phyloP scores from a whole-genome alignment of 768 basidiomycete species.

The Tricholoma furcatifolium region DNA sequence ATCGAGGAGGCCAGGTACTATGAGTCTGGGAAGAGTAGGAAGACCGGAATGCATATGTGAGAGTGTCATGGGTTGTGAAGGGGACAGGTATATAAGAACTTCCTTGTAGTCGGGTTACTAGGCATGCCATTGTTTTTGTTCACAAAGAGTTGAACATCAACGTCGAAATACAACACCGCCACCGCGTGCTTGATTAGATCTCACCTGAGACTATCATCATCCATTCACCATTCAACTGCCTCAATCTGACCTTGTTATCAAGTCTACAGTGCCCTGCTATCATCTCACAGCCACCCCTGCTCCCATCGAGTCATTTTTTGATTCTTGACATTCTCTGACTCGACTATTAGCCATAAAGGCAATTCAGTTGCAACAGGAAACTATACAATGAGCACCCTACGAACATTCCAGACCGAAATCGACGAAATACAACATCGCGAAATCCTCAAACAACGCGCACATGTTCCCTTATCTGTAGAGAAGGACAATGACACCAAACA shows the following conservation, averaged over 20 bases:
- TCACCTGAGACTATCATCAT: neutral
- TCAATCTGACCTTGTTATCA: neutral
- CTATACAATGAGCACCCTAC: constrained; percentile 48
- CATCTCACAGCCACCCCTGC: constrained; percentile 1
- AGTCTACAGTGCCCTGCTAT: neutral
- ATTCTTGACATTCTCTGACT: constrained; percentile 20
- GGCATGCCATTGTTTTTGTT: constrained; percentile 7
- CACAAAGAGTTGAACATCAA: neutral
- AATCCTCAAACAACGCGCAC: constrained; percentile 57
- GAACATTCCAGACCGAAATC: constrained; percentile 73
- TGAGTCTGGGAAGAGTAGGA: constrained; percentile 16
- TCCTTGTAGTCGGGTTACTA: constrained; percentile 19
- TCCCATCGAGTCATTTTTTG: constrained; percentile 8
- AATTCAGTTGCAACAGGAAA: constrained; percentile 5
- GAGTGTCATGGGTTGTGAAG: neutral
- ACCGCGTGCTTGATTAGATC: constrained; percentile 17
- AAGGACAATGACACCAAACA: constrained; percentile 30
- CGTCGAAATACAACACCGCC: constrained; percentile 6
- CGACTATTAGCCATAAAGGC: constrained; percentile 12
- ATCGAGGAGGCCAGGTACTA: constrained; percentile 66
- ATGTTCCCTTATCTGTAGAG: constrained; percentile 32
- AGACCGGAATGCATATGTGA: constrained; percentile 14
- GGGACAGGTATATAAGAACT: neutral
- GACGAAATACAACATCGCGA: constrained; percentile 73
- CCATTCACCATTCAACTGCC: neutral